Evolutionary conservation across 2,329 filamentous ascomycete genomes (phyloP).

Genomic region (Neofusicoccum kwambonambiense): DNA sequence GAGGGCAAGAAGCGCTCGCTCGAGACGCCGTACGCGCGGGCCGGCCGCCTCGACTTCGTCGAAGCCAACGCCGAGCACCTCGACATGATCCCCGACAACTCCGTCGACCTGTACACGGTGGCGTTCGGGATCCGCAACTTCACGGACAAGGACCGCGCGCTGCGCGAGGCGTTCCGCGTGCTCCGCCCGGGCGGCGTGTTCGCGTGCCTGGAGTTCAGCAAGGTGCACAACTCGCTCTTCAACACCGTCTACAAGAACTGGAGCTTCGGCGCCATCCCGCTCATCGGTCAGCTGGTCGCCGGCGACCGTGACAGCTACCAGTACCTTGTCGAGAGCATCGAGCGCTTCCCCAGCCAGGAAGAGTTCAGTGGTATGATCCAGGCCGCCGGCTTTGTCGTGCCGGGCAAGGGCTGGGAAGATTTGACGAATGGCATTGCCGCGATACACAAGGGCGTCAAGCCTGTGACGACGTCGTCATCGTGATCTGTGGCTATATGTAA

Average conservation of each 20-base stretch:
- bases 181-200: slow-evolving; percentile 94
- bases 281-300: slow-evolving; percentile 93
- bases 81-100: slow-evolving; percentile 61
- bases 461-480: slow-evolving; percentile 25
- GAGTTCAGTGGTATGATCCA: slow-evolving; percentile 82
- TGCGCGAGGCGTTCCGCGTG: slow-evolving; percentile 81
- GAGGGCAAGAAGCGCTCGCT: slow-evolving; percentile 80
- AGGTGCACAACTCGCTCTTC: slow-evolving; percentile 74
- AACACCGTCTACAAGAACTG: slow-evolving; percentile 90
- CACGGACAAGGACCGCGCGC: slow-evolving; percentile 80
- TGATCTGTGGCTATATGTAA: neutral
- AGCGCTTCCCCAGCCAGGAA: slow-evolving; percentile 82
- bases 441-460: slow-evolving; percentile 96
- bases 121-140: slow-evolving; percentile 98
- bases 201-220: slow-evolving; percentile 93
- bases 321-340: slow-evolving; percentile 97
- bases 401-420: slow-evolving; percentile 74
- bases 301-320: slow-evolving; percentile 95
- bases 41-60: slow-evolving; percentile 65
- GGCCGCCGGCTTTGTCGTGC: slow-evolving; percentile 81
- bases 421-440: slow-evolving; percentile 89
- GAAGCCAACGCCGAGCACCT: slow-evolving; percentile 88
- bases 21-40: slow-evolving; percentile 58
- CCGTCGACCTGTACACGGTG: slow-evolving; percentile 94
- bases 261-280: slow-evolving; percentile 90